Evolutionary conservation across 345 rosid genomes (phyloP), one percentile per base, ranked within the genome.

Genomic region (Anastatica hierochuntica): DNA sequence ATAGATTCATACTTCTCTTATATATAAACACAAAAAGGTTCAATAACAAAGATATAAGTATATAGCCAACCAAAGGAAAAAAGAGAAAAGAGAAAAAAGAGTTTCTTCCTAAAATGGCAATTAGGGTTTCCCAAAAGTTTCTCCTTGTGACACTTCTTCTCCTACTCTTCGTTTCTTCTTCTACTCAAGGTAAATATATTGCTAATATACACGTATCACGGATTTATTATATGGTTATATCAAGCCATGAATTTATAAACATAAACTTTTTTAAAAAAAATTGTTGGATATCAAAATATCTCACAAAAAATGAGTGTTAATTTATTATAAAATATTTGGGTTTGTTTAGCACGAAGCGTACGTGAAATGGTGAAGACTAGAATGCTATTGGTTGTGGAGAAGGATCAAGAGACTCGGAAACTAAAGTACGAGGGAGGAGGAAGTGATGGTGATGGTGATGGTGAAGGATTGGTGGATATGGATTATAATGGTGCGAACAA

Each of bases 401-500:
- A 67, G 49, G 61, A 7, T 30, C 56, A 53, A 67, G 71, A 46
- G 39, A 60, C 1, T 45, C 43, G 12, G 16, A 39, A 59, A 18
- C 19, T 15, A 52, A 45, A 26, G 44, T 56, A 59, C 8, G 43
- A 53, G 6, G 51, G 31, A 46, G 66, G 61, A 53, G 61, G 56
- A 53, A 52, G 51, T 53, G 66, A 67, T 30, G 38, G 21, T 40
- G 66, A 67, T 45, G 71, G 71, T n/a, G n/a, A n/a, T n/a, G n/a
- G n/a, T n/a, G n/a, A n/a, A n/a, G n/a, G n/a, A 21, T 53, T 67
- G 18, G 61, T 67, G 49, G 71, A 67, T 46, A 67, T 59, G 66
- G 71, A 67, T 34, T 67, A 67, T 40, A 59, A 67, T 30, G 39
- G 56, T 46, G 71, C 66, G 16, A 67, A 67, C 55, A 67, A 60